Evolutionary conservation across 768 basidiomycete species (phyloP), one percentile per base, ranked within the genome.

Genomic region (Suillus brevipes): DNA sequence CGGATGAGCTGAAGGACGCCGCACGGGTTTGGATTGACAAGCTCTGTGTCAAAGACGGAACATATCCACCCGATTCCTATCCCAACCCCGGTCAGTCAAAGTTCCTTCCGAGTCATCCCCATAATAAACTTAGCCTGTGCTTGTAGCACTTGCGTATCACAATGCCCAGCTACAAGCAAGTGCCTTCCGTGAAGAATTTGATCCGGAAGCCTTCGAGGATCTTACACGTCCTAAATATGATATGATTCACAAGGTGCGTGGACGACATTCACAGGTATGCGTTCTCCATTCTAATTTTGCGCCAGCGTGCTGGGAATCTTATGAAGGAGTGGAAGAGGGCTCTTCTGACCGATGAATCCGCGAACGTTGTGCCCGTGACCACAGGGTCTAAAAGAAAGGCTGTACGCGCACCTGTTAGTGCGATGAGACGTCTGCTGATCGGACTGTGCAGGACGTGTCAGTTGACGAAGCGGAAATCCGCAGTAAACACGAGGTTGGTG

Each of bases 131-230:
- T 64, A 52, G 43, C 59, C 63, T 14, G 37, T 20, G 56, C 37
- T 63, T 69, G 49, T 69, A 94, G 93, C 92, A 6, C 84, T 98
- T 61, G 89, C 89, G 14, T 94, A 87, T 69, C 93, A 96, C 73
- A 95, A 96, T 75, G 91, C 87, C 23, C 92, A 96, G 71, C 84
- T 99, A 9, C 89, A 97, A 77, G 94, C 97, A 9, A 89, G 87
- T 62, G 97, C 97, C 0, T 96, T 99, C 78, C 88, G 92, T 60
- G 93, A 97, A 72, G 87, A 95, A 65, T 97, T 89, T 67, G 88
- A 97, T 73, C 80, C 84, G 1, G 85, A 87, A 63, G 78, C 85
- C 0, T 93, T 94, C 66, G 89, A 92, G 67, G 97, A 99, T 76
- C 78, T 89, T 69, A 95, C 96, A 0, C 74, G 84, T 65, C 96